Evolutionary conservation across 768 basidiomycete genomes (phyloP).

Genomic region (Gyrodon lividus): DNA sequence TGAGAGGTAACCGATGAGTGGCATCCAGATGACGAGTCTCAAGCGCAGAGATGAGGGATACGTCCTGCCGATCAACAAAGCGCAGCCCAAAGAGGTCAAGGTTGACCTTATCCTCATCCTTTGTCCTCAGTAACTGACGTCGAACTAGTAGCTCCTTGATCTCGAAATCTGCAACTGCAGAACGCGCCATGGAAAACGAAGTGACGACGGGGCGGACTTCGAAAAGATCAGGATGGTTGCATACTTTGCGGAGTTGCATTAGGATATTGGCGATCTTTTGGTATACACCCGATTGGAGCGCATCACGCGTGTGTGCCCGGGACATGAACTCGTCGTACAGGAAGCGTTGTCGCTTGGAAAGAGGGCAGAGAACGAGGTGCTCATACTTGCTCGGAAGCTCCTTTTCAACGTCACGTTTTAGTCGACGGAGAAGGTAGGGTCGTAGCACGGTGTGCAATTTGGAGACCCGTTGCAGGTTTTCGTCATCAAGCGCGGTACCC

Average conservation of each 20-base stretch:
- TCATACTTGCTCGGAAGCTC: constrained; percentile 93
- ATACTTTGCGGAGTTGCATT: constrained; percentile 98
- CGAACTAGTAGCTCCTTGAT: constrained; percentile 88
- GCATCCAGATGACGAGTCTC: constrained; percentile 60
- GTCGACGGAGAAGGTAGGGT: constrained; percentile 91
- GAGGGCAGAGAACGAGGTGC: constrained; percentile 81
- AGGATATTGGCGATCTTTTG: constrained; percentile 91
- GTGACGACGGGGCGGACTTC: constrained; percentile 83
- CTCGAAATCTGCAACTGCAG: constrained; percentile 74
- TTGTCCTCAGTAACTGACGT: constrained; percentile 59
- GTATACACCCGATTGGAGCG: constrained; percentile 81
- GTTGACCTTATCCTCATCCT: constrained; percentile 52
- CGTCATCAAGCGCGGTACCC: constrained; percentile 73
- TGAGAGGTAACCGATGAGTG: constrained; percentile 51
- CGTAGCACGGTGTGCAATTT: constrained; percentile 95
- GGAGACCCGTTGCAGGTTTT: constrained; percentile 78
- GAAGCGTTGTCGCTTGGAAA: constrained; percentile 92
- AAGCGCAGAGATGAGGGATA: constrained; percentile 50
- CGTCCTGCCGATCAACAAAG: constrained; percentile 57
- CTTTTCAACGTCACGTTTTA: constrained; percentile 97
- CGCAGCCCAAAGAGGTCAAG: constrained; percentile 64
- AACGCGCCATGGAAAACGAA: constrained; percentile 73
- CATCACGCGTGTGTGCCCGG: constrained; percentile 77
- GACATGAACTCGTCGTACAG: constrained; percentile 97
- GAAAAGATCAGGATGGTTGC: constrained; percentile 92